Evolutionary conservation across 2,329 filamentous ascomycete genomes (phyloP).

Genomic region (Drechslerella stenobrocha): DNA sequence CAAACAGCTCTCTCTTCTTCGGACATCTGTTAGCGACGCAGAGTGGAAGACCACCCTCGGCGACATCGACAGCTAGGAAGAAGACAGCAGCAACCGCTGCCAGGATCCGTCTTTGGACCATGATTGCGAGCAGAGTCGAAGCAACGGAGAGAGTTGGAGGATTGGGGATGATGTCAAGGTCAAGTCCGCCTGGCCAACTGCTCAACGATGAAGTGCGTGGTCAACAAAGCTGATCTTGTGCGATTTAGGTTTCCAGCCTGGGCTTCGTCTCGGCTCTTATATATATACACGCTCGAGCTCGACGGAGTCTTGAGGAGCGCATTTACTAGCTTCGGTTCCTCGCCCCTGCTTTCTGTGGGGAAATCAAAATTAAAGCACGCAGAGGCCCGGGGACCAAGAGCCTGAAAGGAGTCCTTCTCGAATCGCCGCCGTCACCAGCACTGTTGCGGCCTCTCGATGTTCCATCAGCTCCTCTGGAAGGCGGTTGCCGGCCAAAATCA

Average conservation of each 20-base stretch:
- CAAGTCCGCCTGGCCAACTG: slow-evolving; percentile 14
- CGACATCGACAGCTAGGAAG: slow-evolving; percentile 17
- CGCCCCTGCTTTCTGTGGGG: slow-evolving; percentile 46
- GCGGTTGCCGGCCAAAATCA: slow-evolving; percentile 40
- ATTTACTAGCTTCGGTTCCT: slow-evolving; percentile 34
- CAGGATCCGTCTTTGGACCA: slow-evolving; percentile 25
- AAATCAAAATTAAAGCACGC: slow-evolving; percentile 49
- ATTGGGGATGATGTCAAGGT: slow-evolving; percentile 10
- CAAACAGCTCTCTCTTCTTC: slow-evolving; percentile 44
- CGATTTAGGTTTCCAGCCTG: slow-evolving; percentile 38
- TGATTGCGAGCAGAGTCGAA: slow-evolving; percentile 9
- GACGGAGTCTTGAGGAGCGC: slow-evolving; percentile 30
- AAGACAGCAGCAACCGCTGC: slow-evolving; percentile 15
- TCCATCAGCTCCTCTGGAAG: slow-evolving; percentile 41
- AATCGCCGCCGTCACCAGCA: too few species aligned
- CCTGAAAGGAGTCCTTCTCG: slow-evolving; percentile 33
- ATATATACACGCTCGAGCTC: slow-evolving; percentile 38
- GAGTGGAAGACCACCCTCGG: slow-evolving; percentile 26
- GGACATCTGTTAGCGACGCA: slow-evolving; percentile 44
- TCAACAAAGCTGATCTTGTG: slow-evolving; percentile 46
- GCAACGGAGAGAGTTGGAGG: slow-evolving; percentile 12
- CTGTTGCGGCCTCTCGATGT: slow-evolving; percentile 33
- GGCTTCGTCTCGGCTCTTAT: slow-evolving; percentile 43
- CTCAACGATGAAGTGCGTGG: slow-evolving; percentile 42
- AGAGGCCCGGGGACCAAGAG: slow-evolving; percentile 29